Base-by-base conservation (phyloP, 805 yeast genomes). In the Yarrowia keelungensis region DNA sequence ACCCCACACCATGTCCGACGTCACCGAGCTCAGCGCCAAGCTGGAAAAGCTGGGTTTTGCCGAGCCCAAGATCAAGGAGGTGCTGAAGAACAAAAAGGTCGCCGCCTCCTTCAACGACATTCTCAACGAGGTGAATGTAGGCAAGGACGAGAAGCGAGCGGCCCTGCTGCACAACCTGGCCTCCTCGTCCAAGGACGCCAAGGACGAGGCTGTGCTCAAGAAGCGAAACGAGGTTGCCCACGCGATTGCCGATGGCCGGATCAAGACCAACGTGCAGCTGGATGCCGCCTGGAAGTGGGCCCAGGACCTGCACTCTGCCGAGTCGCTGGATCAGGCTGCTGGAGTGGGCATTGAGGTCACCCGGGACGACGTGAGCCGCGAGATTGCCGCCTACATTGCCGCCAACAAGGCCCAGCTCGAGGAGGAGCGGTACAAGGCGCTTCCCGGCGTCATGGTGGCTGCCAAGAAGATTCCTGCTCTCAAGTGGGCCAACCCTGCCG, bases 401-500 rank as follows among this genome's bases (percentile, higher is more conserved):
- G 80, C 79, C 5, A 83, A 89, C 77, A 85, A 84, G 75, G 85
- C 80, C 1, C 88, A 84, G 35, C 87, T 95, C 71, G 80, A 80
- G 70, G 80, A 83, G n/a, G 86, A 89, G 77, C 86, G 99, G 77
- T 95, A 95, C 79, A 87, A 89, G 73, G 79, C 86, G 36, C 88
- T 94, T 67, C 94, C 97, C 32, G 83, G 86, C 32, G 81, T 92
- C 11, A 83, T 94, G 79, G 93, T 92, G 3, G 88, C 87, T 54
- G 86, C 91, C 71, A 92, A 91, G 83, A 85, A 83, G 72, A 75
- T 92, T 54, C 88, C 92, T 4, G 86, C 81, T 19, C 83, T 95
- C 78, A 92, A 91, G 80, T 95, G 97, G 97, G 98, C 98, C 9
- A 85, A 89, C 59, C 97, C 98, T 45, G 85, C 88, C 65, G 81